Base-by-base conservation (phyloP, 2,329 filamentous ascomycete genomes). In the Myriosclerotinia curreyana region DNA sequence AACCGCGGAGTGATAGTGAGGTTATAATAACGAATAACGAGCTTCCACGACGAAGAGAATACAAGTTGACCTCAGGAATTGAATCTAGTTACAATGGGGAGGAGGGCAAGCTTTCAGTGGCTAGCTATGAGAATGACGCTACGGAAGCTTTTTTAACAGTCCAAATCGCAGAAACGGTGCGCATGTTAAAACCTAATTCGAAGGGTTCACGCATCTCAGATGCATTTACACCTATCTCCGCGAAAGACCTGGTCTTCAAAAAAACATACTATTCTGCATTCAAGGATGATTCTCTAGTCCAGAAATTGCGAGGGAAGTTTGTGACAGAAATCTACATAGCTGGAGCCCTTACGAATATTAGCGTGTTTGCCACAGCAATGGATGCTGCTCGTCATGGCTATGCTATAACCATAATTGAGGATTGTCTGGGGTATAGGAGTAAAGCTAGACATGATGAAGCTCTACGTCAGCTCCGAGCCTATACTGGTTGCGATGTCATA, bases 201-300 rank as follows among this genome's bases (percentile, higher is more conserved):
- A 46, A 42, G 9, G 61, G 61, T 22, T 58, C 61, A 22, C 52
- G 42, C 22, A 50, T 63, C 50, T 56, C 53, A 63, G 52, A 51
- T 15, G 20, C 44, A n/a, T 46, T 63, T 49, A 31, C 22, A 17
- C 52, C 61, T n/a, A 52, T 64, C 55, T 60, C 48, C 17, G n/a
- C 46, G 48, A 64, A 64, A 50, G 86, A 88, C 66, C 72, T 81
- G 51, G 74, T 79, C 53, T 75, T 86, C 62, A 78, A 69, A 20
- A 98, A 96, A 76, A 86, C 86, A 6, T 85, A 91, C 70, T 98
- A 98, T 76, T 98, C 95, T 5, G 93, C 93, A 17, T 93, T 98
- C 73, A 84, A 86, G 61, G 86, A 85, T 11, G 91, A 88, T 0
- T 83, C 84, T 56, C 80, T 98, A 20, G 82, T 98, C 9, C 81